Conservation (phyloP, 2,329 filamentous ascomycete genomes). For the Hysterium pulicare region DNA sequence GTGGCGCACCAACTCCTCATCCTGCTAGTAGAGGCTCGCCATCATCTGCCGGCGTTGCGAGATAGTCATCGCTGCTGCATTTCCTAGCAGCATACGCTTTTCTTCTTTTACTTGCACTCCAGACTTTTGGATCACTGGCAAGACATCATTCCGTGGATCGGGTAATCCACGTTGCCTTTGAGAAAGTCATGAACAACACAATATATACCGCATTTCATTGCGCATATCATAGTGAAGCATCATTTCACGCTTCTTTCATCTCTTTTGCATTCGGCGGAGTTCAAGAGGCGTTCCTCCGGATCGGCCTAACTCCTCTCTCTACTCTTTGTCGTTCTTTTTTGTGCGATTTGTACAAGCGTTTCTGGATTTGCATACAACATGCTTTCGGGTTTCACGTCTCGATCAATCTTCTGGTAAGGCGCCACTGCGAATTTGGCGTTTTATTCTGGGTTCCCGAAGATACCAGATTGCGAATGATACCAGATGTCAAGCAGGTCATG, state of each 20-base stretch:
- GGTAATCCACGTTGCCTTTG: not conserved
- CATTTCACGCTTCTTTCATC: not conserved
- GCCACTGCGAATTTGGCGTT: not conserved
- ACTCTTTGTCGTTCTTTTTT: not conserved
- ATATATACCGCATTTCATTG: not conserved
- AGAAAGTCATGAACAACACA: not conserved
- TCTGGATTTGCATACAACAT: constrained; percentile 2
- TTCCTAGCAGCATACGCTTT: not conserved
- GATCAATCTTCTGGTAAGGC: not conserved
- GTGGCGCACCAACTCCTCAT: constrained; percentile 27
- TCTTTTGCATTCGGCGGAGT: constrained; percentile 1
- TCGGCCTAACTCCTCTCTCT: not conserved
- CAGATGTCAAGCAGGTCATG: not conserved
- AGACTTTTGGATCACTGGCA: not conserved
- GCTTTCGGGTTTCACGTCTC: not conserved
- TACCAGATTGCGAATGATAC: constrained; percentile 3
- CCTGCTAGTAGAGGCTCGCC: constrained; percentile 29
- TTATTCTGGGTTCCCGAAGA: not conserved
- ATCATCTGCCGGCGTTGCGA: constrained; percentile 25
- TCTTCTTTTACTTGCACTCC: not conserved
- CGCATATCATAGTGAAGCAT: not conserved
- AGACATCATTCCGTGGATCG: not conserved
- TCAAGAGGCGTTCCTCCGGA: not conserved
- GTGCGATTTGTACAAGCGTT: not conserved
- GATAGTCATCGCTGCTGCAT: constrained; percentile 8